Conservation (phyloP, 2,329 filamentous ascomycete species). For the Aschersonia sp. region DNA sequence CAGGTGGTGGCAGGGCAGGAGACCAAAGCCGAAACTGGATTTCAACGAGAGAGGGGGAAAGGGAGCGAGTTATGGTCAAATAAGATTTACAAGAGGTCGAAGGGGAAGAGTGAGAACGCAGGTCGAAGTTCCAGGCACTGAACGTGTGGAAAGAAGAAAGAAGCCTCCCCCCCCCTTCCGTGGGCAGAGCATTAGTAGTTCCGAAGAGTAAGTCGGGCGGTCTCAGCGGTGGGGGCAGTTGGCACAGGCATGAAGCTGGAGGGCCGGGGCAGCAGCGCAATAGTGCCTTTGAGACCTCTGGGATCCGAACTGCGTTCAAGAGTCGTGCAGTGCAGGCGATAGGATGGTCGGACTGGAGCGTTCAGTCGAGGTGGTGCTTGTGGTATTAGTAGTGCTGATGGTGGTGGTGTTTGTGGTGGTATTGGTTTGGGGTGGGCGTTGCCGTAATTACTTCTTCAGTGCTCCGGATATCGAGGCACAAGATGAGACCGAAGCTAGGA, state of each 20-base stretch:
- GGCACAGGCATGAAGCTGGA: neutral
- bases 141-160: neutral
- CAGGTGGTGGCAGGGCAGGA: neutral
- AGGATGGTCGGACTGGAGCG: too few relatives aligned
- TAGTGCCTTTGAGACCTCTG: neutral
- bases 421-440: neutral
- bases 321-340: neutral
- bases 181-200: neutral
- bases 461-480: neutral
- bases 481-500: neutral
- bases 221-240: conserved; percentile 1
- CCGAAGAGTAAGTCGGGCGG: neutral
- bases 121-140: neutral
- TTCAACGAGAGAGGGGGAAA: neutral
- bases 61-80: neutral
- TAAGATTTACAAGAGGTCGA: neutral
- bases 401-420: neutral
- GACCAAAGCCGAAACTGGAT: neutral
- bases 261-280: neutral
- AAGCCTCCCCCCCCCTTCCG: neutral
- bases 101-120: neutral
- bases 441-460: neutral
- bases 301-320: neutral
- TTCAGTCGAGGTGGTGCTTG: neutral
- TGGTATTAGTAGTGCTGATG: neutral